Evolutionary conservation across 441 rosid species (phyloP).

Genomic region (Gossypium lobatum): DNA sequence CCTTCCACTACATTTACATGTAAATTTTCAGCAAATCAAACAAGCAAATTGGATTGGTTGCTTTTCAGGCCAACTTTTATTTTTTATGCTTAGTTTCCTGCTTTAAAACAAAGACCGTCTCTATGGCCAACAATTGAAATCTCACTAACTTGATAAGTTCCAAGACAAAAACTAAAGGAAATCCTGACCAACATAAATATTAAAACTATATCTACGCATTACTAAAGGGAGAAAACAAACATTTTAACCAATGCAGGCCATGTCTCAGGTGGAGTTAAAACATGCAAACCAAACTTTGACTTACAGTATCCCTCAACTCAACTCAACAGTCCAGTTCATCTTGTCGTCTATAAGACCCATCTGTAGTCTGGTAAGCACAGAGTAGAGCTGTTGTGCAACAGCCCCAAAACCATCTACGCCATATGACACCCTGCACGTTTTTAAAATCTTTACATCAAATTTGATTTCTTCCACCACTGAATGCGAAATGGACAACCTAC

Average conservation of each 20-base stretch:
- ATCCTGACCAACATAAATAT: not conserved
- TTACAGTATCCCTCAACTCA: constrained; percentile 19
- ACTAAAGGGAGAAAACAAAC: not conserved
- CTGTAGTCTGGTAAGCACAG: constrained; percentile 73
- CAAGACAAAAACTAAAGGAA: not conserved
- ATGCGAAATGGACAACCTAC: not conserved
- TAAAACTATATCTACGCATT: not conserved
- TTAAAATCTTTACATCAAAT: not conserved
- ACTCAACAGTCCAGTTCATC: constrained; percentile 79
- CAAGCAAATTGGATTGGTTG: not conserved
- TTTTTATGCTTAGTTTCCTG: not conserved
- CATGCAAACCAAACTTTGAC: not conserved
- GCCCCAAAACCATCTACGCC: constrained; percentile 63
- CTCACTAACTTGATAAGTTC: not conserved
- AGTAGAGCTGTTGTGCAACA: constrained; percentile 57
- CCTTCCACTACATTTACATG: no score
- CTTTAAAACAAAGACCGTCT: not conserved
- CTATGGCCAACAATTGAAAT: not conserved
- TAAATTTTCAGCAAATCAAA: not conserved
- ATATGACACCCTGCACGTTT: constrained; percentile 52
- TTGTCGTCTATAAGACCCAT: constrained; percentile 83
- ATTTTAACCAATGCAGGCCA: not conserved
- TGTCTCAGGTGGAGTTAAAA: not conserved
- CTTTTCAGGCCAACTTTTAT: not conserved
- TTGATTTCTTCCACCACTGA: not conserved